Evolutionary conservation across 225 moss, liverwort and hornwort species (phyloP), one percentile per base, ranked within the genome.

Genomic region (Bryoerythrophyllum caledonicum): DNA sequence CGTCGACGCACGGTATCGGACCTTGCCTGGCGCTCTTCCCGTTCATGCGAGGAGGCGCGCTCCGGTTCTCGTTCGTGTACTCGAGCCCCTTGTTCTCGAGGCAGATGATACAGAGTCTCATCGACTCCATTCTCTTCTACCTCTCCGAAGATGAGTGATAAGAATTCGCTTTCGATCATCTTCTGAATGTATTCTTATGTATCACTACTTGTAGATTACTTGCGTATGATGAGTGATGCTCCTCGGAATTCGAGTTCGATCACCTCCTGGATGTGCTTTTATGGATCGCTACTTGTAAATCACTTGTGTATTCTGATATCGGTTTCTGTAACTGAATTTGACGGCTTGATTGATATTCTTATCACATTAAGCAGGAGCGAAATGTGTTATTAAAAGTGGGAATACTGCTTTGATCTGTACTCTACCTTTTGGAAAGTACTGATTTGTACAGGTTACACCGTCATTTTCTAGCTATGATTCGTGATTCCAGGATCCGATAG

Each of bases 1-100:
- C 88, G 6, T 94, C 96, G 12, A 75, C 61, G 10, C 85, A 90
- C 25, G 96, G 96, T 8, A 86, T 92, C 7, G 96, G 96, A 7
- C 92, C 94, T 44, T 94, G 90, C 72, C 23, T 96, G 35, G 90
- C 73, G 49, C 74, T 92, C 38, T 92, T 90, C 69, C 79, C 78
- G 9, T 94, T 87, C 65, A 65, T 94, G 34, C 80, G 89, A 56
- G 76, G 83, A 28, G 82, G 82, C 66, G 77, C 83, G 13, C 82
- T 96, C 48, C 83, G 79, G 24, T 75, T 90, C 74, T 83, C 87
- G 23, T 85, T 92, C 48, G 76, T 86, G 8, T 96, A 90, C 61
- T 63, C 87, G n/a, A 80, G 84, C 35, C 96, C 96, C 2, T 60
- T 96, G 70, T 83, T 85, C 24, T 38, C 78, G 3, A 70, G 80